Evolutionary conservation across 2,329 filamentous ascomycete species (phyloP).

Genomic region (Aspergillus sojae): DNA sequence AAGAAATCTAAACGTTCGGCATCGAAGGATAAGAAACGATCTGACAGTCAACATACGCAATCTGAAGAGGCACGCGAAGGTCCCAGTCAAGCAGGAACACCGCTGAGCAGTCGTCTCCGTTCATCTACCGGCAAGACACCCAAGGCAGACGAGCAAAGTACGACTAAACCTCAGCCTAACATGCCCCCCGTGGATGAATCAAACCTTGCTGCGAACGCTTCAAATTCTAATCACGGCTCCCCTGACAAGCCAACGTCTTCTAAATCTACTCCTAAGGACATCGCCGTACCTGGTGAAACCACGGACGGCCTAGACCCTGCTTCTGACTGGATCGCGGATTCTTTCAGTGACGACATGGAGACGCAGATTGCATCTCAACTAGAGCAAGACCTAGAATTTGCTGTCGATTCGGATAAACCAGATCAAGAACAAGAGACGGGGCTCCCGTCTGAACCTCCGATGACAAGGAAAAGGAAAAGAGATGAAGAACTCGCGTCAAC

Average conservation of each 20-base stretch:
- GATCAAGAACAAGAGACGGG: conserved; percentile 7
- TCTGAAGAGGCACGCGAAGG: background rate
- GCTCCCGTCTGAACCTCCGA: conserved; percentile 12
- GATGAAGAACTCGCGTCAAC: conserved; percentile 23
- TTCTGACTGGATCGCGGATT: conserved; percentile 32
- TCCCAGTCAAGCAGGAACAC: conserved; percentile 4
- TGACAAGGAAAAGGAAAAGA: conserved; percentile 40
- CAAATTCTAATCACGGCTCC: background rate
- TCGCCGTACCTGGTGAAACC: background rate
- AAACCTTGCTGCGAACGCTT: background rate
- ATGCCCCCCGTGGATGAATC: conserved; percentile 7
- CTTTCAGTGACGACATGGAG: conserved; percentile 46
- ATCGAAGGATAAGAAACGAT: conserved; percentile 8
- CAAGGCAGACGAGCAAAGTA: conserved; percentile 7
- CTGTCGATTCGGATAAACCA: conserved; percentile 32
- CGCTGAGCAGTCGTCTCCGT: conserved; percentile 26
- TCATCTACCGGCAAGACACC: conserved; percentile 26
- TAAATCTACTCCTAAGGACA: background rate
- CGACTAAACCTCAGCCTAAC: conserved; percentile 1
- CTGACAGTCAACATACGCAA: background rate
- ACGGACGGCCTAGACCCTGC: background rate
- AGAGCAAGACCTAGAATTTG: conserved; percentile 46
- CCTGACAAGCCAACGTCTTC: background rate
- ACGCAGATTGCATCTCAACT: conserved; percentile 49
- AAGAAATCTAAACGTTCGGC: conserved; percentile 16